These are phyloP conservation scores for Paracamarosporium sp. DNA, from an alignment of 2,329 filamentous ascomycete species.

Conservation along the genomic window DNA sequence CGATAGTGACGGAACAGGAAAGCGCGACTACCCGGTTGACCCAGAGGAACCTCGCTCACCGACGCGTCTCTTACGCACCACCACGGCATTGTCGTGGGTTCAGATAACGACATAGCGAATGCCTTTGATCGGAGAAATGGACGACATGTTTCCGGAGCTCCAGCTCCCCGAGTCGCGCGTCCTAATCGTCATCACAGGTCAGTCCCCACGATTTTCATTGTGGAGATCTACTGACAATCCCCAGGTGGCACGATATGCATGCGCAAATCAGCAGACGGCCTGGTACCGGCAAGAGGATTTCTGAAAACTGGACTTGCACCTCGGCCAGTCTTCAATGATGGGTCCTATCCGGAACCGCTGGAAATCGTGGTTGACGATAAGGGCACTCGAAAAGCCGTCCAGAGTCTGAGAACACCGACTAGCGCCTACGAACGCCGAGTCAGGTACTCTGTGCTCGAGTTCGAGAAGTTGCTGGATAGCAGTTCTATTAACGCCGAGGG, in stretches of 20 bases:
- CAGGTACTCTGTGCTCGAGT: slow-evolving; percentile 84
- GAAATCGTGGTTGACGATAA: slow-evolving; percentile 61
- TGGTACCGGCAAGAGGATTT: slow-evolving; percentile 77
- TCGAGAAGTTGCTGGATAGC: slow-evolving; percentile 83
- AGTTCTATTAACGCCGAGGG: slow-evolving; percentile 86
- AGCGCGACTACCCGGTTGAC: slow-evolving; percentile 3
- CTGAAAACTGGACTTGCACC: slow-evolving; percentile 82
- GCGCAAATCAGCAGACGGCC: slow-evolving; percentile 79
- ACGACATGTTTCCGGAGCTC: slow-evolving; percentile 34
- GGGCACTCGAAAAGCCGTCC: slow-evolving; percentile 60
- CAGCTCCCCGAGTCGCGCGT: slow-evolving; percentile 75
- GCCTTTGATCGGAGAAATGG: slow-evolving; percentile 26
- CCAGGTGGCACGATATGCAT: slow-evolving; percentile 83
- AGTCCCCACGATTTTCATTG: slow-evolving; percentile 7
- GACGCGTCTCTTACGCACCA: neutral
- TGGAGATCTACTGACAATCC: neutral
- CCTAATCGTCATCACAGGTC: slow-evolving; percentile 86
- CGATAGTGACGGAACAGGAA: neutral
- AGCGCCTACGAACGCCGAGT: slow-evolving; percentile 83
- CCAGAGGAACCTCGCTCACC: slow-evolving; percentile 1
- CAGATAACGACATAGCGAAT: neutral
- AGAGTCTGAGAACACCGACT: slow-evolving; percentile 78
- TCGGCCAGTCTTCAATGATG: slow-evolving; percentile 85
- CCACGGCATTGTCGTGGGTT: neutral
- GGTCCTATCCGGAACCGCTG: slow-evolving; percentile 63